Evolutionary conservation across 306 rosid genomes (phyloP), one percentile per base, ranked within the genome.

Genomic region (Vachellia pachyceras): DNA sequence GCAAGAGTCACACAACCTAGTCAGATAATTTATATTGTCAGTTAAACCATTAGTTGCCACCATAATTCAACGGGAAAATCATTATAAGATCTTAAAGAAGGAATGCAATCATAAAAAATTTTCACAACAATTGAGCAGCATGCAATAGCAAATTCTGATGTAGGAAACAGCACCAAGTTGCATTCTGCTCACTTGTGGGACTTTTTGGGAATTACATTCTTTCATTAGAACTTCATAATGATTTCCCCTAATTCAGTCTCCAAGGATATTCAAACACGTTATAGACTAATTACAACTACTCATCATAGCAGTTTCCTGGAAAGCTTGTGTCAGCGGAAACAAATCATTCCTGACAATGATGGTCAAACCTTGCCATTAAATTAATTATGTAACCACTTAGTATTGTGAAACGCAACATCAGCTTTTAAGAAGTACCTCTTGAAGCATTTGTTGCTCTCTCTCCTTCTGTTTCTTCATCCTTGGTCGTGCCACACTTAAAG

Each of bases 391-490:
- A 13, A 39, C 7, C 44, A 67, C 10, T 40, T 39, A 41, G 40
- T 41, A 50, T 23, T 10, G 22, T 39, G 78, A 39, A 50, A 20
- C 11, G 14, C 23, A n/a, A 64, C 49, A 73, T 33, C 41, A 11
- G 35, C 61, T 18, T 52, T 50, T 20, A 72, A 36, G 3, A 72
- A 35, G 65, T 47, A 90, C 94, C 94, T 86, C 91, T 73, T 86
- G 41, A 14, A 71, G 82, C 88, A 82, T 80, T 84, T 86, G 83
- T 80, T 88, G 80, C 81, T 90, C 94, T 82, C 94, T 79, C 79
- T 86, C 83, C 86, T 88, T 86, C 66, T 81, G 94, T 54, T 88
- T 88, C 69, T 90, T 90, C 90, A 88, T 90, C 77, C 77, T 86
- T 42, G 85, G 89, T 49, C 80, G 79, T 22, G 94, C 91, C 35